phyloP scores from a whole-genome alignment of 1,284 basidiomycete genomes.

The Lentinula novae-zelandiae region DNA sequence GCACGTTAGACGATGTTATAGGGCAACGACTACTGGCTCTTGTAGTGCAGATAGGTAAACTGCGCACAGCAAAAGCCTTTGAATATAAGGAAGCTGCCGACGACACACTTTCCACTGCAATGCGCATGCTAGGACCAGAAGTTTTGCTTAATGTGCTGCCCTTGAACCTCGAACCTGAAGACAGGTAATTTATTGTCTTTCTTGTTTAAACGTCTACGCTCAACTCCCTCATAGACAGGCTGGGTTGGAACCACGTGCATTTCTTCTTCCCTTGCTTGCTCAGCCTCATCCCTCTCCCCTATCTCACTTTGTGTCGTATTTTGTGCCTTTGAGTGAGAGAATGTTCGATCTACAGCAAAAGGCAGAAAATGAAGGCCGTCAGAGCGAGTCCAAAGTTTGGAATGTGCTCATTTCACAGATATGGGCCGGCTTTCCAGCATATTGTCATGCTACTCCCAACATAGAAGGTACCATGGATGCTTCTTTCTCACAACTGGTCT shows the following conservation, averaged over 20 bases:
- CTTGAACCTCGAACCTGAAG: constrained; percentile 79
- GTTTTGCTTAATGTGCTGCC: constrained; percentile 77
- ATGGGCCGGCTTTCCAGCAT: constrained; percentile 88
- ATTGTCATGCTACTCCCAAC: constrained; percentile 67
- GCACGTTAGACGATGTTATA: constrained; percentile 63
- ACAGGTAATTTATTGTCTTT: constrained; percentile 51
- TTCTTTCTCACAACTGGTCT: constrained; percentile 83
- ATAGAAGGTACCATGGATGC: constrained; percentile 64
- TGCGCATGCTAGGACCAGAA: constrained; percentile 85
- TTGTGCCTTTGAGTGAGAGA: constrained; percentile 91
- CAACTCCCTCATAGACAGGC: constrained; percentile 40
- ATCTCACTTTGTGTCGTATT: constrained; percentile 83
- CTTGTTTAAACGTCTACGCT: constrained; percentile 8
- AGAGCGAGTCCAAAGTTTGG: constrained; percentile 91
- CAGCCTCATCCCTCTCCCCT: constrained; percentile 80
- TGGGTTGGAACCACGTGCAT: constrained; percentile 76
- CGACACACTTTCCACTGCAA: constrained; percentile 73
- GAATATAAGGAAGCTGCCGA: constrained; percentile 92
- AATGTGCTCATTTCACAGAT: constrained; percentile 90
- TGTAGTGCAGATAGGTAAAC: constrained; percentile 72
- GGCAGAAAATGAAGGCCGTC: constrained; percentile 66
- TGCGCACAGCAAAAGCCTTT: constrained; percentile 80
- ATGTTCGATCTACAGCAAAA: constrained; percentile 87
- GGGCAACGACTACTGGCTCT: constrained; percentile 63
- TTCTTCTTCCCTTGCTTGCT: constrained; percentile 88